These are phyloP conservation scores for Scedosporium dehoogii DNA, from an alignment of 2,329 filamentous ascomycete genomes.

Conservation along the genomic window DNA sequence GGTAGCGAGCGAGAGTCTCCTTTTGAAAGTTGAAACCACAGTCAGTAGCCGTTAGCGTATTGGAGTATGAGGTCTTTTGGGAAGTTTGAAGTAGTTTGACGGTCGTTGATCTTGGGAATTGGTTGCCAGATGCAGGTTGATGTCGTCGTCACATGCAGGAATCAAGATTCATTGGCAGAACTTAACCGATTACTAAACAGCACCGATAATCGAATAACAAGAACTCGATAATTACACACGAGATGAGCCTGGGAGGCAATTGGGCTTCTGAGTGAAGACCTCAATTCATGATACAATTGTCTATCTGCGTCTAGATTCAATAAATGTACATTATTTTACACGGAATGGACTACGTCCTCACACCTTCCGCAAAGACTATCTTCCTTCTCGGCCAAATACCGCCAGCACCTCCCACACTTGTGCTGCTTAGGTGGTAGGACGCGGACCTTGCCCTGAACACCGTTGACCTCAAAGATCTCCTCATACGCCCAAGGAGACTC, in stretches of 20 bases:
- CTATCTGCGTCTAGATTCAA: not conserved
- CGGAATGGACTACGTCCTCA: constrained; percentile 44
- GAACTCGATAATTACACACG: too few species aligned
- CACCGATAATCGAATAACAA: not conserved
- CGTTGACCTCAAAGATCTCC: constrained; percentile 31
- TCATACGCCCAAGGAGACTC: constrained; percentile 29
- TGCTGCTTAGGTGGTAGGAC: constrained; percentile 38
- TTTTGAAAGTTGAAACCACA: not conserved
- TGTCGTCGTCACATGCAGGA: not conserved
- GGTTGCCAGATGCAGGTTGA: not conserved
- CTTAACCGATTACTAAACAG: not conserved
- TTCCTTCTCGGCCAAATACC: constrained; percentile 60
- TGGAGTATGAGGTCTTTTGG: not conserved
- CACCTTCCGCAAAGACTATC: constrained; percentile 65
- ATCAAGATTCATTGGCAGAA: not conserved
- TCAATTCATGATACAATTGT: not conserved
- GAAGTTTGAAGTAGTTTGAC: not conserved
- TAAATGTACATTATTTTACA: constrained; percentile 3
- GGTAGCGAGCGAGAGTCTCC: not conserved
- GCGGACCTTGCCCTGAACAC: constrained; percentile 25
- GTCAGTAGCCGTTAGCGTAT: too few species aligned
- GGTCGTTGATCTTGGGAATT: not conserved
- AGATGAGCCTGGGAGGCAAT: too few species aligned
- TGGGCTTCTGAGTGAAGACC: too few species aligned
- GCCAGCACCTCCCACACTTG: constrained; percentile 89